phyloP scores from a whole-genome alignment of 306 rosid species.

The Comarum palustre region DNA sequence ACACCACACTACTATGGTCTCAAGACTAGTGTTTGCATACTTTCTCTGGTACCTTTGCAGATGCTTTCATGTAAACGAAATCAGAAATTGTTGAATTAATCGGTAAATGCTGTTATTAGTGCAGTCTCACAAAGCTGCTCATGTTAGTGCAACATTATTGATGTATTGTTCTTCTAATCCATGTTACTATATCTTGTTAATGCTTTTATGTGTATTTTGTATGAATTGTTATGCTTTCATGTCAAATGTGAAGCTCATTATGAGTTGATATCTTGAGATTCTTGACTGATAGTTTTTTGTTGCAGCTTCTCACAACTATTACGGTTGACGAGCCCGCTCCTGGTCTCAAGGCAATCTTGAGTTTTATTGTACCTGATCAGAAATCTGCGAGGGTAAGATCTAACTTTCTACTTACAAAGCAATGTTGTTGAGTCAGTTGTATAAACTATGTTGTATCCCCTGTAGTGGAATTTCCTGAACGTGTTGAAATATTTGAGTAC shows the following conservation, averaged over 20 bases:
- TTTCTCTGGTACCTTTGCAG: not conserved
- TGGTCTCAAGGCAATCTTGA: slow-evolving; percentile 81
- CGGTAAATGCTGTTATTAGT: not conserved
- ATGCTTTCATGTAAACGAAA: not conserved
- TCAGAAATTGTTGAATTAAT: not conserved
- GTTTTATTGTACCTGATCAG: slow-evolving; percentile 82
- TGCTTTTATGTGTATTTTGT: not conserved
- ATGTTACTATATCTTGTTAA: not conserved
- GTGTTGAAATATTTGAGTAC: not conserved
- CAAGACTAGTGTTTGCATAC: not conserved
- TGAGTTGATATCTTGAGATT: not conserved
- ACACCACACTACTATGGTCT: not conserved
- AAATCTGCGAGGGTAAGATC: slow-evolving; percentile 79
- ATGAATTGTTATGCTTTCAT: not conserved
- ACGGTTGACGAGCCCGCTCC: slow-evolving; percentile 93
- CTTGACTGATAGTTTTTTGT: slow-evolving; percentile 22
- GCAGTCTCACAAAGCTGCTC: not conserved
- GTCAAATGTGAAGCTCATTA: not conserved
- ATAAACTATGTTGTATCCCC: not conserved
- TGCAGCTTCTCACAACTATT: slow-evolving; percentile 65
- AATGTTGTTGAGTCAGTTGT: not conserved
- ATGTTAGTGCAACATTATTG: not conserved
- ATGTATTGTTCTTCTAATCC: not conserved
- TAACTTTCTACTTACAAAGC: not conserved
- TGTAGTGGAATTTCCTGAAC: not conserved